Evolutionary conservation across 2,329 filamentous ascomycete genomes (phyloP).

Genomic region (Cladosporium sp.): DNA sequence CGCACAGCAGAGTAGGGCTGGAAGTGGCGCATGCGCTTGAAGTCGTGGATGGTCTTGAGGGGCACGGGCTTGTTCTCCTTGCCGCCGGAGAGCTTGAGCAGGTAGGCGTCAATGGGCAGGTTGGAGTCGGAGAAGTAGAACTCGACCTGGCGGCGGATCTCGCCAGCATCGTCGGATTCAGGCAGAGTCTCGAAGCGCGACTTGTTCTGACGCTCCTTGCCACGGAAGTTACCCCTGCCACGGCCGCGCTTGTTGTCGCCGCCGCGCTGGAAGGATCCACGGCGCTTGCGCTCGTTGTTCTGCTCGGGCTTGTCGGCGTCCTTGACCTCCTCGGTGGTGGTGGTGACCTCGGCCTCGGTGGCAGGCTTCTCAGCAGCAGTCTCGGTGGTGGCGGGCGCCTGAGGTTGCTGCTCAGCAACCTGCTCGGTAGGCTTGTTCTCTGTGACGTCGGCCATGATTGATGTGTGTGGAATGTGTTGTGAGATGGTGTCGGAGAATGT

Average conservation of each 20-base stretch:
- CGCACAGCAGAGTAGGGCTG: slow-evolving; percentile 81
- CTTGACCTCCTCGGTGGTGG: slow-evolving; percentile 18
- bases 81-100: slow-evolving; percentile 74
- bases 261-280: slow-evolving; percentile 14
- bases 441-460: slow-evolving; percentile 14
- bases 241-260: slow-evolving; percentile 11
- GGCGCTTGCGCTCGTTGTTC: slow-evolving; percentile 16
- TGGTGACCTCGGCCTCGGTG: slow-evolving; percentile 17
- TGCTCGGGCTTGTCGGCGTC: slow-evolving; percentile 18
- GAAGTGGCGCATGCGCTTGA: slow-evolving; percentile 96
- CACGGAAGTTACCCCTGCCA: slow-evolving; percentile 5
- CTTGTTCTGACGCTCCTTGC: slow-evolving; percentile 12
- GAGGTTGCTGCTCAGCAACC: slow-evolving; percentile 14
- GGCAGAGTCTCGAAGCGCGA: slow-evolving; percentile 46
- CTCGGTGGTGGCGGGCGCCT: slow-evolving; percentile 15
- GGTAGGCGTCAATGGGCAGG: slow-evolving; percentile 80
- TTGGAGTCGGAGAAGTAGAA: slow-evolving; percentile 96
- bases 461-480: background rate
- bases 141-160: slow-evolving; percentile 88
- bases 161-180: slow-evolving; percentile 70
- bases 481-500: background rate
- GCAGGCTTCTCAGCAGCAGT: slow-evolving; percentile 16
- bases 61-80: slow-evolving; percentile 75
- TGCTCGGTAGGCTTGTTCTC: slow-evolving; percentile 14
- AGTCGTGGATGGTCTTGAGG: slow-evolving; percentile 72